Conservation (phyloP, 352 stramenopile genomes). For the Globisporangium megalacanthum region DNA sequence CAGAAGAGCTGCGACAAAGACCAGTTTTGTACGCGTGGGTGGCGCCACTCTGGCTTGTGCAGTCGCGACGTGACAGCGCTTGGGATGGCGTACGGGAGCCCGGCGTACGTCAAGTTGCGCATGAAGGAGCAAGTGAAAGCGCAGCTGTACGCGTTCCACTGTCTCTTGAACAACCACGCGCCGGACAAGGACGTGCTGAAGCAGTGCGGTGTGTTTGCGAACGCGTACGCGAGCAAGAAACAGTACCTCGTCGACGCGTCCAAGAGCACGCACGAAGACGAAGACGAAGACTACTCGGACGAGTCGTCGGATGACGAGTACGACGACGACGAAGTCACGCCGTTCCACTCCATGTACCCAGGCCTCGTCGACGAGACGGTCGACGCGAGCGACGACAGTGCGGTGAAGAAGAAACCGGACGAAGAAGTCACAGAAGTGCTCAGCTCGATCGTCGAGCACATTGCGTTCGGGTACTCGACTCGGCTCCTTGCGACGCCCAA, state of each 20-base stretch:
- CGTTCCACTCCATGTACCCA: conserved; percentile 48
- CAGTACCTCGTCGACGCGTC: conserved; percentile 42
- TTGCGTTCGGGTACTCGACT: conserved; percentile 71
- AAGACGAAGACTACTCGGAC: conserved; percentile 68
- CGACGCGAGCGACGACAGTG: conserved; percentile 26
- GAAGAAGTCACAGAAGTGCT: conserved; percentile 71
- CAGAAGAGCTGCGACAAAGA: conserved; percentile 74
- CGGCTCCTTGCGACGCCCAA: conserved; percentile 33
- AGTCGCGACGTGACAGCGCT: conserved; percentile 69
- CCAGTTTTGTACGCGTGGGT: conserved; percentile 78
- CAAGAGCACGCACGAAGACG: conserved; percentile 45
- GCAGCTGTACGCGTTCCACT: conserved; percentile 86
- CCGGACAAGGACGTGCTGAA: conserved; percentile 84
- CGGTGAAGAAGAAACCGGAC: conserved; percentile 53
- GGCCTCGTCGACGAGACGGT: conserved; percentile 44
- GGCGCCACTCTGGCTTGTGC: conserved; percentile 66
- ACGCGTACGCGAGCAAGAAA: conserved; percentile 73
- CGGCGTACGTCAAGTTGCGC: conserved; percentile 53
- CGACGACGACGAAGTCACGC: conserved; percentile 48
- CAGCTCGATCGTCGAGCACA: conserved; percentile 74
- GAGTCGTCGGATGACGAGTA: conserved; percentile 59
- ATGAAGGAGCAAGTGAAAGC: conserved; percentile 87
- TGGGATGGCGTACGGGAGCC: conserved; percentile 66
- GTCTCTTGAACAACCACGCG: conserved; percentile 82
- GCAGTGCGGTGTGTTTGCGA: conserved; percentile 78